These are phyloP conservation scores for Fusarium sterilihyphosum DNA, from an alignment of 2,329 filamentous ascomycete species.

Conservation along the genomic window DNA sequence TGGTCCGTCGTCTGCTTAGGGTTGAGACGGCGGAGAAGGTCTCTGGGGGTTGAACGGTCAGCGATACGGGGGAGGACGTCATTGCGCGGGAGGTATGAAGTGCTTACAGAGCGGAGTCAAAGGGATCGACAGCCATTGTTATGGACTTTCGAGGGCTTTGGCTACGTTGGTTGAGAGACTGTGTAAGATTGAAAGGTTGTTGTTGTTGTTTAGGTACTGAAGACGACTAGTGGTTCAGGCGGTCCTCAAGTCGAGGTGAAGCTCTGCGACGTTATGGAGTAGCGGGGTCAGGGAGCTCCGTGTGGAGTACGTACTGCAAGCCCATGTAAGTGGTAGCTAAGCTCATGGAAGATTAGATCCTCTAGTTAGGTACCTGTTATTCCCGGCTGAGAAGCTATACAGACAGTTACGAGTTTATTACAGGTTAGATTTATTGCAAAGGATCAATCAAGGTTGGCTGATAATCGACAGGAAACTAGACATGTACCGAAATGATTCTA, in stretches of 20 bases:
- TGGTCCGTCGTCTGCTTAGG: conserved; percentile 91
- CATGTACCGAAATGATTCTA: background rate
- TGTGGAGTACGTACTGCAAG: conserved; percentile 26
- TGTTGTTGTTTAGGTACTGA: background rate
- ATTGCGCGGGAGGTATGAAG: background rate
- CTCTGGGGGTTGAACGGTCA: conserved; percentile 63
- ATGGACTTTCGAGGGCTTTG: background rate
- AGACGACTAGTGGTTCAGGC: conserved; percentile 3
- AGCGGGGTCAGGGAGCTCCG: conserved; percentile 40
- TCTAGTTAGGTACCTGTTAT: background rate
- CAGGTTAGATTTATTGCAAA: background rate
- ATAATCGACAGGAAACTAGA: background rate
- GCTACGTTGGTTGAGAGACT: background rate
- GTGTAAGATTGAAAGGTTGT: background rate
- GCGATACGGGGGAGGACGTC: conserved; percentile 5
- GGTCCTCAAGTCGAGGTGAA: conserved; percentile 21
- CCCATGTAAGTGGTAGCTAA: conserved; percentile 1
- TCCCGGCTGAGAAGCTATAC: background rate
- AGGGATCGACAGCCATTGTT: conserved; percentile 69
- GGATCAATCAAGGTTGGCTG: background rate
- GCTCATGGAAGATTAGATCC: background rate
- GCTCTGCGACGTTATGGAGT: conserved; percentile 36
- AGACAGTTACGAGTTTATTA: background rate
- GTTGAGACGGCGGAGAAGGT: conserved; percentile 97
- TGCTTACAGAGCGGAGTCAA: conserved; percentile 79